Evolutionary conservation across 1,139 yeast species (phyloP).

Genomic region (Nakaseomyces kungkrabaensis): DNA sequence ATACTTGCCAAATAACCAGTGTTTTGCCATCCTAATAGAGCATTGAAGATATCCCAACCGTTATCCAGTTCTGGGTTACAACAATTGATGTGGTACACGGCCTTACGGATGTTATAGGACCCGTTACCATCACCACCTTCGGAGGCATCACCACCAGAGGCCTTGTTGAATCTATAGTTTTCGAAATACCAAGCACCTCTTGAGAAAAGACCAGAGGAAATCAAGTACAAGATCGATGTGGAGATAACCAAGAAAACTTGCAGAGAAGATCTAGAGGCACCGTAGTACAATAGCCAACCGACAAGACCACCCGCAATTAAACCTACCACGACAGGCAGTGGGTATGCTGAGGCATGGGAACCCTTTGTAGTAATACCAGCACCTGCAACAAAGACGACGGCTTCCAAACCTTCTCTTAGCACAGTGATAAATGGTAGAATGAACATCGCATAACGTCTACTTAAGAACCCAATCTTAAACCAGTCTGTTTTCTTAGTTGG

Average conservation of each 20-base stretch:
- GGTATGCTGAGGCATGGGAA: constrained; percentile 58
- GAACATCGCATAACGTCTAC: constrained; percentile 66
- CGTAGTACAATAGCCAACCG: constrained; percentile 61
- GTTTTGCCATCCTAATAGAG: constrained; percentile 84
- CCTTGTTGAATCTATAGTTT: constrained; percentile 47
- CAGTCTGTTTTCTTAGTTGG: constrained; percentile 32
- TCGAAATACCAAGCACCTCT: constrained; percentile 86
- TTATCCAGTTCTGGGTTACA: constrained; percentile 83
- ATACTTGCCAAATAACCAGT: constrained; percentile 86
- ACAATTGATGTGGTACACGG: constrained; percentile 92
- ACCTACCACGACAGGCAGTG: constrained; percentile 74
- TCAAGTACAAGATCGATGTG: constrained; percentile 72
- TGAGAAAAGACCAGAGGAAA: constrained; percentile 81
- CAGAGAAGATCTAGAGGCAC: constrained; percentile 64
- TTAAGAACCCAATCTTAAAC: constrained; percentile 30
- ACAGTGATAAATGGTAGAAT: constrained; percentile 74
- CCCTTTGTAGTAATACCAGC: constrained; percentile 52
- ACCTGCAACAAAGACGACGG: constrained; percentile 85
- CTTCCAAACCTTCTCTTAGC: constrained; percentile 85
- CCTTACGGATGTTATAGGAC: constrained; percentile 61
- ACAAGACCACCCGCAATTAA: constrained; percentile 59
- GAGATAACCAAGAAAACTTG: constrained; percentile 73
- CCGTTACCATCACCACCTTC: constrained; percentile 91
- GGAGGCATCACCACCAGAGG: constrained; percentile 81
- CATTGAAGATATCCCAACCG: constrained; percentile 90